Percentiles rank a stretch among this genome's conserved stretches.
Conservation (phyloP, 2,329 filamentous ascomycete species). For the Diaporthe capsici region DNA sequence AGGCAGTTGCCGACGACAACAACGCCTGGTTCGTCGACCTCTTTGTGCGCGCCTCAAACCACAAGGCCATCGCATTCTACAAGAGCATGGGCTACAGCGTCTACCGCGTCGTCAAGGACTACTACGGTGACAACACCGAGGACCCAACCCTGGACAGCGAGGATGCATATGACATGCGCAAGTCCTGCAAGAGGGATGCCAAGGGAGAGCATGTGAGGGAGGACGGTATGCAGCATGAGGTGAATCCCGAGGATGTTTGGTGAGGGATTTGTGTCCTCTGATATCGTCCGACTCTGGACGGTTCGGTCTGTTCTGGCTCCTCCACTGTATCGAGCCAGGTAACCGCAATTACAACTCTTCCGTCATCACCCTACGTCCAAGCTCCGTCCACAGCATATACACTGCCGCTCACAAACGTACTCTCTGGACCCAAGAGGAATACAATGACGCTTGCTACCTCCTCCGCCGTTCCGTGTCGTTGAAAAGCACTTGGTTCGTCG, state of each 20-base stretch:
- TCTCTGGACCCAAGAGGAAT: constrained; percentile 63
- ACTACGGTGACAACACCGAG: constrained; percentile 88
- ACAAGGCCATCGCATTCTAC: constrained; percentile 89
- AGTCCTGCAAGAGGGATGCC: constrained; percentile 86
- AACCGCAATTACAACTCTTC: neutral
- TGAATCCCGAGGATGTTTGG: constrained; percentile 90
- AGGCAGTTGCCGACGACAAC: constrained; percentile 84
- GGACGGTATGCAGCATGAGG: constrained; percentile 83
- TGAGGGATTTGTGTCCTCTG: constrained; percentile 53
- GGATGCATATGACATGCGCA: constrained; percentile 98
- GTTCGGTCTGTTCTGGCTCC: neutral
- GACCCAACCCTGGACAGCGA: constrained; percentile 76
- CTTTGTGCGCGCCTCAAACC: constrained; percentile 91
- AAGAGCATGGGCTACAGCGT: constrained; percentile 92
- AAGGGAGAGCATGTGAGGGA: constrained; percentile 82
- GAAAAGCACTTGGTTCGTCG: constrained; percentile 58
- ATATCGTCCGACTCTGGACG: neutral
- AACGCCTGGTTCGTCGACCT: constrained; percentile 96
- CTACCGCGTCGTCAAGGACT: constrained; percentile 88
- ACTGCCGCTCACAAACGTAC: constrained; percentile 61
- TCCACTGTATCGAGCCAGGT: neutral
- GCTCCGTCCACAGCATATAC: constrained; percentile 63
- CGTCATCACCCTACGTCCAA: constrained; percentile 46
- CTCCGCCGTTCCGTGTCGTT: constrained; percentile 61
- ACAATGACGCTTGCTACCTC: constrained; percentile 62